Evolutionary conservation across 371 early-diverging fungal species (phyloP).

Genomic region (Mucor lusitanicus): DNA sequence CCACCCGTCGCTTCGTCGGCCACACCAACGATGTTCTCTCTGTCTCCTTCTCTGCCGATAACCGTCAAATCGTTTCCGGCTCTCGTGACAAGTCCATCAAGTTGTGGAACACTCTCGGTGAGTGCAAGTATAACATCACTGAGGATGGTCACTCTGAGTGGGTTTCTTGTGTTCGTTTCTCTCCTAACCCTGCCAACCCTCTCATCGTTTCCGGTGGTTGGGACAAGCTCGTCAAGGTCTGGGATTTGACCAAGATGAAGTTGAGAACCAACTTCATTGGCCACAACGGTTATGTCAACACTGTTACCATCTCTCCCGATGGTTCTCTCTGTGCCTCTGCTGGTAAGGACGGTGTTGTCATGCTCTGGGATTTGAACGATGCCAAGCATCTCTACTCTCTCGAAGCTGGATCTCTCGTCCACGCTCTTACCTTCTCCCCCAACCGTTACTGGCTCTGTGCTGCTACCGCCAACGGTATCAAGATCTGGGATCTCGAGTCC

Average conservation of each 20-base stretch:
- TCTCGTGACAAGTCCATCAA: constrained; percentile 99
- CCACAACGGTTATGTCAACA: constrained; percentile 97
- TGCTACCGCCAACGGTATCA: constrained; percentile 95
- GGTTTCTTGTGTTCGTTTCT: constrained; percentile 98
- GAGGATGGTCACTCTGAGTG: constrained; percentile 97
- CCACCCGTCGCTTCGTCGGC: constrained; percentile 95
- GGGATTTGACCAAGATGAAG: constrained; percentile 98
- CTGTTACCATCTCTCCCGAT: constrained; percentile 98
- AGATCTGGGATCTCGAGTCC: constrained; percentile 99
- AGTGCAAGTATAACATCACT: constrained; percentile 96
- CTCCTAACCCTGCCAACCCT: constrained; percentile 97
- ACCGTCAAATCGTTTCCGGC: constrained; percentile 98
- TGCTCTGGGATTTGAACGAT: constrained; percentile 99
- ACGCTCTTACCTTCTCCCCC: constrained; percentile 98
- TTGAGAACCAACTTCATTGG: constrained; percentile 98
- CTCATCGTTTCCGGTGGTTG: constrained; percentile 97
- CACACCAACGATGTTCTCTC: constrained; percentile 97
- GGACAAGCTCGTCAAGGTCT: constrained; percentile 99
- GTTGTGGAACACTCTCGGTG: constrained; percentile 99
- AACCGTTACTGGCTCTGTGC: constrained; percentile 99
- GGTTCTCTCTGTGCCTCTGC: constrained; percentile 99
- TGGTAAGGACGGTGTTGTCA: constrained; percentile 98
- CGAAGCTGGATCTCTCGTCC: constrained; percentile 94
- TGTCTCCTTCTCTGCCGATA: constrained; percentile 98
- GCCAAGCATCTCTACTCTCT: constrained; percentile 99